phyloP scores from a whole-genome alignment of 2,329 filamentous ascomycete species.

The Neonectria hederae region DNA sequence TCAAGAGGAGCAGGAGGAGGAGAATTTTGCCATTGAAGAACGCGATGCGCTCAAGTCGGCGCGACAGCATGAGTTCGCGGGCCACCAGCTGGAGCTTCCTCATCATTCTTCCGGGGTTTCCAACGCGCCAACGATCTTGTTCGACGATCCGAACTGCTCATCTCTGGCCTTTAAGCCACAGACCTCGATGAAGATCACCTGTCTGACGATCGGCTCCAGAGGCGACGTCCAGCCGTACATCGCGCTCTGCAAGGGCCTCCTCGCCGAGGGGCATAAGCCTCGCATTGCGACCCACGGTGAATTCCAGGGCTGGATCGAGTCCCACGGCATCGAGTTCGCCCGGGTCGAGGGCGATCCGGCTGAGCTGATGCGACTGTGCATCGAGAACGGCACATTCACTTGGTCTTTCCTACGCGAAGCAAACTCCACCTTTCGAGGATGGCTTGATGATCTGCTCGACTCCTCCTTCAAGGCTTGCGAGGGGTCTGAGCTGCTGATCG shows the following conservation, averaged over 20 bases:
- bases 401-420: conserved; percentile 90
- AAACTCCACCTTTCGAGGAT: conserved; percentile 87
- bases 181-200: conserved; percentile 83
- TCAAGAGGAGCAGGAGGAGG: conserved; percentile 74
- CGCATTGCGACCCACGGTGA: conserved; percentile 92
- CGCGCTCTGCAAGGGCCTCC: conserved; percentile 88
- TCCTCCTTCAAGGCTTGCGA: conserved; percentile 88
- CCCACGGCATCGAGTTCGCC: conserved; percentile 93
- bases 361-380: conserved; percentile 94
- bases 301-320: conserved; percentile 87
- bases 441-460: conserved; percentile 87
- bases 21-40: conserved; percentile 81
- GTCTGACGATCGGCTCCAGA: conserved; percentile 92
- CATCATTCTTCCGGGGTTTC: conserved; percentile 55
- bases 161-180: conserved; percentile 91
- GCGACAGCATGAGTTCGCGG: conserved; percentile 62
- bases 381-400: conserved; percentile 97
- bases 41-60: conserved; percentile 83
- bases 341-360: conserved; percentile 90
- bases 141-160: conserved; percentile 88
- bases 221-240: conserved; percentile 99
- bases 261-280: conserved; percentile 86
- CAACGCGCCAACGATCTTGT: conserved; percentile 79
- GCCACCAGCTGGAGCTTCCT: conserved; percentile 62
- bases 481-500: conserved; percentile 88